These are phyloP conservation scores for Ophiognomonia clavigignenti-juglandacearum DNA, from an alignment of 2,329 filamentous ascomycete genomes.

Conservation along the genomic window DNA sequence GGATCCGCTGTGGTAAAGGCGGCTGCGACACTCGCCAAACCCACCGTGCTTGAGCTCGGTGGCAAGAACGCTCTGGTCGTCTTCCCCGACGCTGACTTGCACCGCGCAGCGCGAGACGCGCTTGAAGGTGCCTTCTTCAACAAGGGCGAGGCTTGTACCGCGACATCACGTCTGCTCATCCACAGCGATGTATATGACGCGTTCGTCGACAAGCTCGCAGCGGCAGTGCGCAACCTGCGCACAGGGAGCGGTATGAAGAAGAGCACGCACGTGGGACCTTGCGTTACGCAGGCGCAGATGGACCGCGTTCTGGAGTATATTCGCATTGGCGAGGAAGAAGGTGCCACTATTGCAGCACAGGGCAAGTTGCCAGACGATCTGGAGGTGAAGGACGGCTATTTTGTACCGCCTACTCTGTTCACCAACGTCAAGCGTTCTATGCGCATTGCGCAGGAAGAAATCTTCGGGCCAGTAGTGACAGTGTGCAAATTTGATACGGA, in stretches of 20 bases:
- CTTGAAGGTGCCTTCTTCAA: not conserved
- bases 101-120: not conserved
- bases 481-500: not conserved
- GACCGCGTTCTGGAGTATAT: not conserved
- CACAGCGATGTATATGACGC: not conserved
- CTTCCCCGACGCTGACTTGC: not conserved
- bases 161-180: not conserved
- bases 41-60: not conserved
- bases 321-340: not conserved
- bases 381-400: not conserved
- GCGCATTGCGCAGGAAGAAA: not conserved
- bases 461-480: no score
- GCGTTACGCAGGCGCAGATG: not conserved
- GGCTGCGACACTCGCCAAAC: not conserved
- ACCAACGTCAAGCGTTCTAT: not conserved
- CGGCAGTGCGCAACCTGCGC: not conserved
- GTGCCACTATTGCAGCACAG: not conserved
- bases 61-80: not conserved
- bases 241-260: not conserved
- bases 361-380: not conserved
- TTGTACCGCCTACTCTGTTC: not conserved
- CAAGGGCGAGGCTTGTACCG: not conserved
- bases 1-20: not conserved
- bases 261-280: not conserved
- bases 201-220: not conserved